Conservation (phyloP, 768 basidiomycete genomes). For the Brasilioporus rufonigricans region DNA sequence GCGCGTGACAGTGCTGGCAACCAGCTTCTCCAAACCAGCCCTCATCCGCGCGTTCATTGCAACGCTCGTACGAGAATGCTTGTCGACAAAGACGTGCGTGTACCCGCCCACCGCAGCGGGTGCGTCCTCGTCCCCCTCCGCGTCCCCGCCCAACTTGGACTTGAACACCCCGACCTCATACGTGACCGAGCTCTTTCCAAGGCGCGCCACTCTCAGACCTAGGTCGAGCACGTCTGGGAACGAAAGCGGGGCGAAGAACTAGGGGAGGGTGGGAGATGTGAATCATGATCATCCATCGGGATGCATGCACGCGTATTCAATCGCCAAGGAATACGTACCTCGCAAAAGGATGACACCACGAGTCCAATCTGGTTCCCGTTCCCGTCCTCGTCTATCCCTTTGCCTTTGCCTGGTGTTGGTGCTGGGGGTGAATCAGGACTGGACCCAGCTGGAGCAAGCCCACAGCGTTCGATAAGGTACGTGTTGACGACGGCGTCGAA, state of each 20-base stretch:
- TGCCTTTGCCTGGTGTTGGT: not conserved
- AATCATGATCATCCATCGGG: not conserved
- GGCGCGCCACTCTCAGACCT: conserved; percentile 61
- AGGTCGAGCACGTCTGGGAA: conserved; percentile 73
- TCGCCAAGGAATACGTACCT: conserved; percentile 35
- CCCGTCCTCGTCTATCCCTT: not conserved
- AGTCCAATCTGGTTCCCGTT: conserved; percentile 56
- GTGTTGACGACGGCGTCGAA: conserved; percentile 83
- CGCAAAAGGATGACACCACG: conserved; percentile 74
- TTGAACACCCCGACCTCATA: conserved; percentile 81
- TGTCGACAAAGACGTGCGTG: conserved; percentile 83
- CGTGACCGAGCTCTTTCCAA: conserved; percentile 73
- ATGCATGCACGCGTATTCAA: too few relatives aligned
- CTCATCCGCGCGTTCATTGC: conserved; percentile 42
- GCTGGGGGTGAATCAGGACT: too few relatives aligned
- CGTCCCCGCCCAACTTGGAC: conserved; percentile 3
- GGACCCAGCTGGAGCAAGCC: conserved; percentile 49
- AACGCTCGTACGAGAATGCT: conserved; percentile 52
- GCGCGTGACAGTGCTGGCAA: not conserved
- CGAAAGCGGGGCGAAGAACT: conserved; percentile 72
- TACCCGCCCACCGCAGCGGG: conserved; percentile 55
- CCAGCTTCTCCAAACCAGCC: conserved; percentile 40
- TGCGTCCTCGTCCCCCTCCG: conserved; percentile 8
- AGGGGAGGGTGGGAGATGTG: not conserved
- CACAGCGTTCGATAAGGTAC: conserved; percentile 68